These are phyloP conservation scores for Trichoderma koningiopsis DNA, from an alignment of 2,329 filamentous ascomycete species.

Conservation along the genomic window DNA sequence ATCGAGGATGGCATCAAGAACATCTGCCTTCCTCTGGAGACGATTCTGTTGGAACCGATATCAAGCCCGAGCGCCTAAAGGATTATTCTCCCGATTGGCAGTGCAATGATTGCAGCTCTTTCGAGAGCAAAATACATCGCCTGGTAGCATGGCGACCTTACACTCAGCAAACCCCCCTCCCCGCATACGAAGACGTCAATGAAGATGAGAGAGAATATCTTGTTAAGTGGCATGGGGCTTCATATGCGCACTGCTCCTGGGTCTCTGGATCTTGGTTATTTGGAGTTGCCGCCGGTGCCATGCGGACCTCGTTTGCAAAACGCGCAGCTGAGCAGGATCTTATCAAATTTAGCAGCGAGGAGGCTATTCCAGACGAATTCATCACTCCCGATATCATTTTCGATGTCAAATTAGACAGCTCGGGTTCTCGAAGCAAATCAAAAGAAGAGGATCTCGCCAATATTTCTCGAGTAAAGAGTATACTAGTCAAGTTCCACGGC, in stretches of 20 bases:
- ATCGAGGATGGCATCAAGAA: slow-evolving; percentile 78
- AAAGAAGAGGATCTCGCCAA: slow-evolving; percentile 71
- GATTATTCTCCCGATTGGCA: slow-evolving; percentile 77
- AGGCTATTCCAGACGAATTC: slow-evolving; percentile 86
- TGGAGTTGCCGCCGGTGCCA: slow-evolving; percentile 63
- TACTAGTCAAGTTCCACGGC: slow-evolving; percentile 89
- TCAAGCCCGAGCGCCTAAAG: slow-evolving; percentile 57
- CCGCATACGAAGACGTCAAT: slow-evolving; percentile 48
- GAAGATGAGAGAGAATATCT: slow-evolving; percentile 85
- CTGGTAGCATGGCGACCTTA: slow-evolving; percentile 86
- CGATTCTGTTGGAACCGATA: slow-evolving; percentile 39
- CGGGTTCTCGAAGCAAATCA: slow-evolving; percentile 54
- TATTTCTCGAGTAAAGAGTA: slow-evolving; percentile 70
- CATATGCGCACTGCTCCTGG: slow-evolving; percentile 84
- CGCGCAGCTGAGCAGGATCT: slow-evolving; percentile 61
- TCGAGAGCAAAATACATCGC: slow-evolving; percentile 68
- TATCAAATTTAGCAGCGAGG: slow-evolving; percentile 67
- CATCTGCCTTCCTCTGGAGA: slow-evolving; percentile 65
- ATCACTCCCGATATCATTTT: slow-evolving; percentile 88
- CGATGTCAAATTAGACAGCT: slow-evolving; percentile 62
- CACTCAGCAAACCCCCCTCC: slow-evolving; percentile 33
- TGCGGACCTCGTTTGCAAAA: slow-evolving; percentile 76
- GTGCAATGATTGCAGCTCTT: slow-evolving; percentile 74
- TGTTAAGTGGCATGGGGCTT: slow-evolving; percentile 80
- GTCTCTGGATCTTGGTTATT: slow-evolving; percentile 88